Percentiles rank a stretch among this genome's conserved stretches.
Evolutionary conservation across 306 rosid genomes (phyloP).

Genomic region (Bauhinia variegata): DNA sequence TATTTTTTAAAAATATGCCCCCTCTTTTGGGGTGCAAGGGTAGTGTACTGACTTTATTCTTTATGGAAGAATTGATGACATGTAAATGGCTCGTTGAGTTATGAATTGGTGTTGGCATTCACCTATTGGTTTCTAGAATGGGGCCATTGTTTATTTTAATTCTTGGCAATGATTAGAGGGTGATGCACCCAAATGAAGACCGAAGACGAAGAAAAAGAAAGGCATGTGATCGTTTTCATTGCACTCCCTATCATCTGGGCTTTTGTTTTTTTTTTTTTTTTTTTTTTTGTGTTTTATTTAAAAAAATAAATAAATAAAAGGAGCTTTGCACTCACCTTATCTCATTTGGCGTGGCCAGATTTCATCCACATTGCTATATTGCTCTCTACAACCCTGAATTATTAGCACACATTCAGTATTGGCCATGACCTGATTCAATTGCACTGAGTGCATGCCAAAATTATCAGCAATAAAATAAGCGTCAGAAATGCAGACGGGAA

Average conservation of each 20-base stretch:
- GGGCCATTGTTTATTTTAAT: slow-evolving; percentile 66
- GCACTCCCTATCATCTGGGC: slow-evolving; percentile 55
- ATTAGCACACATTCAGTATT: slow-evolving; percentile 30
- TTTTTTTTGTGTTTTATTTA: too few relatives aligned
- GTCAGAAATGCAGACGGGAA: too few relatives aligned
- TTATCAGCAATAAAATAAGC: neutral
- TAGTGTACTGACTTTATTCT: neutral
- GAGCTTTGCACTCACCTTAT: too few relatives aligned
- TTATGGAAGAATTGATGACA: slow-evolving; percentile 31
- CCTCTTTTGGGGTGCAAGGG: neutral
- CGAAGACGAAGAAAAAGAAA: slow-evolving; percentile 29
- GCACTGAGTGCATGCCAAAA: slow-evolving; percentile 19
- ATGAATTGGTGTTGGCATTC: slow-evolving; percentile 43
- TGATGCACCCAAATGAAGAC: slow-evolving; percentile 60
- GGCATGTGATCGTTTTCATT: slow-evolving; percentile 67
- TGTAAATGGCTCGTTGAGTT: slow-evolving; percentile 40
- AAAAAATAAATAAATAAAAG: too few relatives aligned
- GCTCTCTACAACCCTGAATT: slow-evolving; percentile 29
- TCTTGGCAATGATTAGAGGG: slow-evolving; percentile 75
- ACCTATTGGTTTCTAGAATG: slow-evolving; percentile 55
- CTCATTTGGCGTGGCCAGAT: slow-evolving; percentile 63
- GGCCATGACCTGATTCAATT: slow-evolving; percentile 22
- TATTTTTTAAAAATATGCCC: neutral
- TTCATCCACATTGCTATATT: slow-evolving; percentile 51
- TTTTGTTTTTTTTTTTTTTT: slow-evolving; percentile 37